phyloP scores from a whole-genome alignment of 495 filamentous ascomycete genomes.

The Xylaria telfairii region DNA sequence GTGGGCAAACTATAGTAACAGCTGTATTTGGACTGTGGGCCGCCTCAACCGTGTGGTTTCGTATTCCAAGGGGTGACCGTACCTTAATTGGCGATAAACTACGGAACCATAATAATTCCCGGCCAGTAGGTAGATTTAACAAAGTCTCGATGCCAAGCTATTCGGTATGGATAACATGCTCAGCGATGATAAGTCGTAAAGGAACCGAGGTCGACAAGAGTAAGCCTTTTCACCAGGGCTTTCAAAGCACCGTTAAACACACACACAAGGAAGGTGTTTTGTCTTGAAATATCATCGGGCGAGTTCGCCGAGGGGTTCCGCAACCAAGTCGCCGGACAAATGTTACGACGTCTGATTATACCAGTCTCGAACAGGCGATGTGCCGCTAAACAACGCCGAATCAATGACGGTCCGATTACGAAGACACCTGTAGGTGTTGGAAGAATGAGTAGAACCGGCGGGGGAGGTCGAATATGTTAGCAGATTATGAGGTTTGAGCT shows the following conservation, averaged over 20 bases:
- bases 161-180: neutral
- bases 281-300: neutral
- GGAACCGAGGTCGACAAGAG: slow-evolving; percentile 5
- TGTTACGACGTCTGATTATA: neutral
- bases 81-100: slow-evolving; percentile 11
- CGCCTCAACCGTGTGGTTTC: neutral
- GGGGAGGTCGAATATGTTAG: neutral
- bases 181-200: neutral
- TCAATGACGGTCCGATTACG: neutral
- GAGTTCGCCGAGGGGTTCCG: slow-evolving; percentile 9
- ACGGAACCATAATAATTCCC: slow-evolving; percentile 20
- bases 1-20: neutral
- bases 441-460: slow-evolving; percentile 5
- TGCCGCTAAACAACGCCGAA: neutral
- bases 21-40: neutral
- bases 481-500: neutral
- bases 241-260: neutral
- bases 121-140: neutral
- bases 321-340: neutral
- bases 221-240: neutral
- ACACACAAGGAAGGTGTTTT: neutral
- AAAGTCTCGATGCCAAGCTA: neutral
- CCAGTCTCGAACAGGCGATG: slow-evolving; percentile 3
- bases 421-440: neutral
- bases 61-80: neutral